These are phyloP conservation scores for Syzygium aqueum DNA, from an alignment of 345 rosid species.

Conservation along the genomic window DNA sequence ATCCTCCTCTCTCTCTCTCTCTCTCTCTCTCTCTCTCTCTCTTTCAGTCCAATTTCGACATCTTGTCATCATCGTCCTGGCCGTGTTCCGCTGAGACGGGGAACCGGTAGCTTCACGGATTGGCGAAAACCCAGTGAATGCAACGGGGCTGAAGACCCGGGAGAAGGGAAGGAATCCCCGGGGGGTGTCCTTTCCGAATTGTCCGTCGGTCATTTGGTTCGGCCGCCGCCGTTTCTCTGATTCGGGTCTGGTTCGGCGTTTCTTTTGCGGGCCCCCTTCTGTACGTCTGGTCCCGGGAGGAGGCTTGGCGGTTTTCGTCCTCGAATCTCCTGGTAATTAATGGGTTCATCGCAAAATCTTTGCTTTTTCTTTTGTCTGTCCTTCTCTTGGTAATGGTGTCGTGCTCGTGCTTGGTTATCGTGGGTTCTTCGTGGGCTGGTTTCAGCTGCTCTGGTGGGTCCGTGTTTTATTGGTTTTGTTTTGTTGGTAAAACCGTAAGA, in stretches of 20 bases:
- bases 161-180: background rate
- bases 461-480: background rate
- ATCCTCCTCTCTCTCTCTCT: background rate
- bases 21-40: background rate
- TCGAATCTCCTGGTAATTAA: background rate
- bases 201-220: background rate
- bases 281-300: background rate
- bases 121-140: background rate
- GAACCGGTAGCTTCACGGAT: background rate
- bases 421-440: background rate
- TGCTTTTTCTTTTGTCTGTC: background rate
- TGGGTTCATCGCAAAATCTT: background rate
- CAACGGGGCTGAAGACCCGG: background rate
- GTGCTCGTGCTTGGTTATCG: background rate
- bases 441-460: background rate
- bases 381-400: background rate
- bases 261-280: background rate
- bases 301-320: background rate
- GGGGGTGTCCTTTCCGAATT: background rate
- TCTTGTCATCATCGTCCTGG: background rate
- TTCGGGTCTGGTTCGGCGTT: background rate
- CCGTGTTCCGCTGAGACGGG: background rate
- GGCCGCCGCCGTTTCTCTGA: background rate
- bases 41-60: background rate
- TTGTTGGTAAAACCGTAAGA: background rate